Conservation (phyloP, 768 basidiomycete species). For the Kwoniella sp. region DNA sequence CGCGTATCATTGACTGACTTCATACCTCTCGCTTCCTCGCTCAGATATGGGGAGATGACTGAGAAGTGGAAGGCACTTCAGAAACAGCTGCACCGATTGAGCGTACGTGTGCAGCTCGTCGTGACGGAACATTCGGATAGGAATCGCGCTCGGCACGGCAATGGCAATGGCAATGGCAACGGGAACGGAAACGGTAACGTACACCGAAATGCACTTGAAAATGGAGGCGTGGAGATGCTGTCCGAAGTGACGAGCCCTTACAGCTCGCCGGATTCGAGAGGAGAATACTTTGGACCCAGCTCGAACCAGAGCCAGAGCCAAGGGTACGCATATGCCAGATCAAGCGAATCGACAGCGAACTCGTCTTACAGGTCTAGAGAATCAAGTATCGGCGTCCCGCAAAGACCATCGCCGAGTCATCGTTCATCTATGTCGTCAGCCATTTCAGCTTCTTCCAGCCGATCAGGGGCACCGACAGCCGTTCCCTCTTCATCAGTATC, state of each 20-base stretch:
- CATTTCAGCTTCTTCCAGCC: constrained; percentile 21
- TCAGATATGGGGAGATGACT: constrained; percentile 75
- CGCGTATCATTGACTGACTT: too few species aligned
- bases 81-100: constrained; percentile 77
- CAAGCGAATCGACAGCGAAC: constrained; percentile 14
- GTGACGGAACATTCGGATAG: constrained; percentile 18
- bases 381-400: neutral
- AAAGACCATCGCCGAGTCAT: constrained; percentile 9
- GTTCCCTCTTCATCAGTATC: constrained; percentile 6
- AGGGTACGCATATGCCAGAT: neutral
- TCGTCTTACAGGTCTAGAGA: constrained; percentile 9
- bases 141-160: neutral
- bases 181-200: neutral
- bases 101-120: constrained; percentile 75
- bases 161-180: neutral
- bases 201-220: too few species aligned
- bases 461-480: constrained; percentile 8
- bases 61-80: constrained; percentile 79
- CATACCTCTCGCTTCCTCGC: too few species aligned
- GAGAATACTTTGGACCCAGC: constrained; percentile 18
- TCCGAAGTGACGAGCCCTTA: constrained; percentile 16
- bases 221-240: constrained; percentile 28
- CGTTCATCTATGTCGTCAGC: constrained; percentile 30
- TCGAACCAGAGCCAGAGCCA: neutral
- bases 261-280: constrained; percentile 14